Conservation (phyloP, 139 green algal genomes). For the Dunaliella primolecta region DNA sequence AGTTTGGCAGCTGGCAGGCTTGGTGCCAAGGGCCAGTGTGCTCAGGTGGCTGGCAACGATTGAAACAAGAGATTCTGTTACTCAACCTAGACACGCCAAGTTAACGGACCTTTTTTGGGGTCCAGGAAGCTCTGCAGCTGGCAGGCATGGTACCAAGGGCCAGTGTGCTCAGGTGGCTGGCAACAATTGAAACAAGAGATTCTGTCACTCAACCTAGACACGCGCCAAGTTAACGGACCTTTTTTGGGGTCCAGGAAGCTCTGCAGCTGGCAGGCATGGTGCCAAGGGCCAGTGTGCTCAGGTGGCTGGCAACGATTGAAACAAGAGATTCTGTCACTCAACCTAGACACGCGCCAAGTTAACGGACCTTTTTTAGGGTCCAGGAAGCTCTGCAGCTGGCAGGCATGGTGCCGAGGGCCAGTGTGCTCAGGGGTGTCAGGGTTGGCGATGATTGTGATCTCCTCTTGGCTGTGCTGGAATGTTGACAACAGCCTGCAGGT, state of each 20-base stretch:
- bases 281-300: conserved; percentile 2
- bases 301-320: too few relatives aligned
- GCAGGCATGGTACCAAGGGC: conserved; percentile 6
- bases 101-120: conserved; percentile 63
- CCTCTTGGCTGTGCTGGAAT: conserved; percentile 68
- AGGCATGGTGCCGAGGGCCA: conserved; percentile 8
- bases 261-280: conserved; percentile 38
- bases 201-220: too few relatives aligned
- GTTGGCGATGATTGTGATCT: conserved; percentile 68
- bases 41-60: too few relatives aligned
- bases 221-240: too few relatives aligned
- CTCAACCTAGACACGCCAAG: too few relatives aligned
- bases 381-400: conserved; percentile 60
- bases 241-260: conserved; percentile 70
- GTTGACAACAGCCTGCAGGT: conserved; percentile 53
- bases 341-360: too few relatives aligned
- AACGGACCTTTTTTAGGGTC: conserved; percentile 68
- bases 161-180: too few relatives aligned
- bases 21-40: conserved; percentile 4
- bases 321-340: too few relatives aligned
- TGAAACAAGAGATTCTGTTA: too few relatives aligned
- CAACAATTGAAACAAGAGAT: too few relatives aligned
- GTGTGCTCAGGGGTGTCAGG: conserved; percentile 21
- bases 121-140: conserved; percentile 67
- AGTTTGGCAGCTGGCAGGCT: conserved; percentile 55